phyloP scores from a whole-genome alignment of 345 rosid species.

The Linum lewisii region DNA sequence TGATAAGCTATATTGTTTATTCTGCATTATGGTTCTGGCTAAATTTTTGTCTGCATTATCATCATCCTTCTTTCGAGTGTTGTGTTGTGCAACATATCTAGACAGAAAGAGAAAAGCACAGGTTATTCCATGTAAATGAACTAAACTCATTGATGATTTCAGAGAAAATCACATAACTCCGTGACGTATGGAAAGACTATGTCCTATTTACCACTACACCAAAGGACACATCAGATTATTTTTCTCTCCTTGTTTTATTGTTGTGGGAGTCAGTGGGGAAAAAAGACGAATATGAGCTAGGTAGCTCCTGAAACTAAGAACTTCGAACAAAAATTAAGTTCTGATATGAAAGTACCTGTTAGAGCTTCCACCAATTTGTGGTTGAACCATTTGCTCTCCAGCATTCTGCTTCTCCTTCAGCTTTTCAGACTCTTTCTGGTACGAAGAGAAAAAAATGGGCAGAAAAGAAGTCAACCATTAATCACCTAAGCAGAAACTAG shows the following conservation, averaged over 20 bases:
- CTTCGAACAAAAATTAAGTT: background rate
- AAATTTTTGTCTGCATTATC: constrained; percentile 57
- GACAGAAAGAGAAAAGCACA: background rate
- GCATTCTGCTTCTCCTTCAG: constrained; percentile 40
- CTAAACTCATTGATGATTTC: background rate
- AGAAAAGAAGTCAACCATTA: constrained; percentile 1
- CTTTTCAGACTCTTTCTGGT: constrained; percentile 60
- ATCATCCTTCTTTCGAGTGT: constrained; percentile 43
- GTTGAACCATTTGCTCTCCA: constrained; percentile 31
- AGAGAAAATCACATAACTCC: background rate
- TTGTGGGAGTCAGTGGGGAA: no score
- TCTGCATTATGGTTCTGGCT: constrained; percentile 62
- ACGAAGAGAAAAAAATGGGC: constrained; percentile 1
- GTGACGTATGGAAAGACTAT: background rate
- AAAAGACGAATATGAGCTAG: background rate
- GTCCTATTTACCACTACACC: background rate
- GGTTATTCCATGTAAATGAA: background rate
- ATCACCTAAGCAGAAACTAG: background rate
- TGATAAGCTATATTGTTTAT: constrained; percentile 53
- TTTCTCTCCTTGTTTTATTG: background rate
- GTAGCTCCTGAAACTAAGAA: background rate
- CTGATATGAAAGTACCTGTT: constrained; percentile 21
- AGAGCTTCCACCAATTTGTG: constrained; percentile 19
- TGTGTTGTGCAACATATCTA: constrained; percentile 36
- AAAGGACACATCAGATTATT: no score